A percentile compares a stretch with the other conserved stretches of the same genome.
Conservation (phyloP, 805 yeast genomes). For the Debaryomyces castellii region DNA sequence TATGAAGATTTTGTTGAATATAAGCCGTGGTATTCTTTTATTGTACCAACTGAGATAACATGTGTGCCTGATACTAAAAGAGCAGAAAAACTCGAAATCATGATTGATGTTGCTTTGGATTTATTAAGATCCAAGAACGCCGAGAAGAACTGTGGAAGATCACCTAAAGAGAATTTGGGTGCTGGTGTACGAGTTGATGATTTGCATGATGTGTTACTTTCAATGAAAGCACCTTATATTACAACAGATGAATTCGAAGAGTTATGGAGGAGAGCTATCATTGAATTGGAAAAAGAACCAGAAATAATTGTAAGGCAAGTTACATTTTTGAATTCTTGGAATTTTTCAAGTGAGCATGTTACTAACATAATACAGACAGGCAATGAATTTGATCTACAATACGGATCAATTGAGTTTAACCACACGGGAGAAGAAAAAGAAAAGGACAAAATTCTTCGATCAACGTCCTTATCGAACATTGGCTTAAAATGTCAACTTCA, state of each 20-base stretch:
- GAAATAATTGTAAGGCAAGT: slow-evolving; percentile 81
- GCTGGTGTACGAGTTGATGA: slow-evolving; percentile 54
- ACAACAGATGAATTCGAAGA: slow-evolving; percentile 68
- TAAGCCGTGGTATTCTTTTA: slow-evolving; percentile 60
- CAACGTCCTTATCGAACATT: slow-evolving; percentile 67
- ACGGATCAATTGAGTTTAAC: slow-evolving; percentile 31
- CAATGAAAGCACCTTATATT: slow-evolving; percentile 46
- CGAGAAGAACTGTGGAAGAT: slow-evolving; percentile 55
- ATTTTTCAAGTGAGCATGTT: slow-evolving; percentile 2
- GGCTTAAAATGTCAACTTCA: slow-evolving; percentile 56
- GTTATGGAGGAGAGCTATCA: slow-evolving; percentile 66
- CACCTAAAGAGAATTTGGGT: slow-evolving; percentile 37
- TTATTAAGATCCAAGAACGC: slow-evolving; percentile 71
- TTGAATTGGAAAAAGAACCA: slow-evolving; percentile 62
- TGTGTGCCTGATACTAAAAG: slow-evolving; percentile 77
- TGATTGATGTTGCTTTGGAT: slow-evolving; percentile 66
- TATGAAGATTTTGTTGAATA: slow-evolving; percentile 59
- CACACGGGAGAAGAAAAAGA: slow-evolving; percentile 38
- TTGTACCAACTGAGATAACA: slow-evolving; percentile 44
- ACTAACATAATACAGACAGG: slow-evolving; percentile 27
- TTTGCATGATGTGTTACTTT: slow-evolving; percentile 50
- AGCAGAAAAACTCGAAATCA: slow-evolving; percentile 62
- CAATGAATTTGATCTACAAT: slow-evolving; percentile 13
- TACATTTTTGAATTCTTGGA: slow-evolving; percentile 13
- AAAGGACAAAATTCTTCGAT: slow-evolving; percentile 62